Evolutionary conservation across 306 rosid genomes (phyloP), one percentile per base, ranked within the genome.

Genomic region (Malus asiatica): DNA sequence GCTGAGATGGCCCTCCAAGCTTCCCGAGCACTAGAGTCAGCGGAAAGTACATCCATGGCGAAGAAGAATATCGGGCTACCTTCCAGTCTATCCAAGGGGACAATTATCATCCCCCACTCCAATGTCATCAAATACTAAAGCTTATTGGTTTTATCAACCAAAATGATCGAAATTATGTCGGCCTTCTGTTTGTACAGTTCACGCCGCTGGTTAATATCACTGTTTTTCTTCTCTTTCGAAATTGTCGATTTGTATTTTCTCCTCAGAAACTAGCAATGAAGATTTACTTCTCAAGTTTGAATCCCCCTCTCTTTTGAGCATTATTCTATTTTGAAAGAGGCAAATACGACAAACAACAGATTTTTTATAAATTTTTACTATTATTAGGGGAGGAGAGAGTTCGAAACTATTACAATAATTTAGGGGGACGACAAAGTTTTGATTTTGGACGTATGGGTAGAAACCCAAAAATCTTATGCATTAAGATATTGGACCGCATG

Each of bases 1-100:
- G 89, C 96, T 7, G 98, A 95, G 86, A 89, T 95, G 97, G 98
- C 98, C 64, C 97, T 92, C 77, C 98, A 88, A 84, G 89, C 98
- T 70, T 74, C 98, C 38, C 86, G 98, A 83, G 87, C 93, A 1
- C 76, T 95, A 77, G 96, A 95, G 77, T 89, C 97, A 14, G 72
- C 80, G 73, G 88, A 87, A 81, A 87, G 84, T 69, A 76, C 90
- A 15, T 66, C 83, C 74, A 83, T 78, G 76, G 68, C 82, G 30
- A 81, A 61, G 67, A 61, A 81, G 51, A 78, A 42, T 9, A 42
- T 89, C 66, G 80, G 72, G 55, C 86, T 92, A 48, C 71, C 83
- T 74, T 84, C 93, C 60, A 78, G 60, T 73, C 85, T 84, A 20
- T 94, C 96, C 65, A 85, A 81, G 80, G 70, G 77, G 71, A 84